These are phyloP conservation scores for Aspergillus tanneri DNA, from an alignment of 2,329 filamentous ascomycete species.

Conservation along the genomic window DNA sequence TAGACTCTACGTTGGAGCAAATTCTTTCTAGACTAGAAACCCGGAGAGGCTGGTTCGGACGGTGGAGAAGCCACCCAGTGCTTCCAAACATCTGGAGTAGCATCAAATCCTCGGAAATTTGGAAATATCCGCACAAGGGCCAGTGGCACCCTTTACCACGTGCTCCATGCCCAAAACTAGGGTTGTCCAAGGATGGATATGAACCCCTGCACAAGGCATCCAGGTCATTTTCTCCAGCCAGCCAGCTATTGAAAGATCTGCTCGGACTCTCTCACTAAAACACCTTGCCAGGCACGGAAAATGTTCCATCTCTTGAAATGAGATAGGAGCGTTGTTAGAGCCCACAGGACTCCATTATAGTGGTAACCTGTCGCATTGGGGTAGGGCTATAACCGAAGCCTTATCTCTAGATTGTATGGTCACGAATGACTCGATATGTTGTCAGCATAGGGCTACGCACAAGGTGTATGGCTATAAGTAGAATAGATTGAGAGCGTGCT, in stretches of 20 bases:
- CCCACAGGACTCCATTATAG: no score
- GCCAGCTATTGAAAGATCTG: conserved; percentile 3
- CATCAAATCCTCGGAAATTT: conserved; percentile 1
- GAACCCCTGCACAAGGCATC: conserved; percentile 1
- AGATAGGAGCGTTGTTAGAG: no score
- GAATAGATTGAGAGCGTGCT: no score
- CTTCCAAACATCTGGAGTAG: conserved; percentile 14
- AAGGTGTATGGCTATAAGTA: no score
- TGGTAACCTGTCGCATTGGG: no score
- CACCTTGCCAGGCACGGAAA: neutral
- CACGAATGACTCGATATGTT: no score
- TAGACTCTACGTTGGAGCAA: conserved; percentile 22
- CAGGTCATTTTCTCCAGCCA: conserved; percentile 4
- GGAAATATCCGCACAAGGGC: neutral
- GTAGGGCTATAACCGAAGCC: no score
- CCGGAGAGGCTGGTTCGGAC: conserved; percentile 10
- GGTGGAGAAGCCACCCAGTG: conserved; percentile 10
- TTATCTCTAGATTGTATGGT: no score
- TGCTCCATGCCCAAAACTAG: neutral
- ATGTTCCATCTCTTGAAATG: no score
- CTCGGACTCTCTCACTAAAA: neutral
- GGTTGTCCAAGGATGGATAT: neutral
- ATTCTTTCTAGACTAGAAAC: conserved; percentile 17
- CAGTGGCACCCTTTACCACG: neutral
- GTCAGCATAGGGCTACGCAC: no score